Base-by-base conservation (phyloP, 371 early-diverging fungal genomes). In the Lichtheimia corymbifera region DNA sequence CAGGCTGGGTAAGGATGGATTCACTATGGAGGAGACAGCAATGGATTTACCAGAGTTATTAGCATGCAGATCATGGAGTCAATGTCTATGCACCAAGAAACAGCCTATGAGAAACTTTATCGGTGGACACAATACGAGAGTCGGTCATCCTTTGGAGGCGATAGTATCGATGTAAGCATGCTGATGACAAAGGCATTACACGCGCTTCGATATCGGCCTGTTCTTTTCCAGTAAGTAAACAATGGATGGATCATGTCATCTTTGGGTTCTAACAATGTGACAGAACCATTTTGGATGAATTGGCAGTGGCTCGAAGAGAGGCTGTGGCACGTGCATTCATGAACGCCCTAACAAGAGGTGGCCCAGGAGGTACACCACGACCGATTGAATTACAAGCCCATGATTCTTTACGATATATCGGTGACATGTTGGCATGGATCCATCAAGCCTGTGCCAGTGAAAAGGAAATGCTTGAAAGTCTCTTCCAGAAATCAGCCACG, bases 351-450 rank as follows among this genome's bases (percentile, higher is more conserved):
- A 91, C 91, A 1, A 74, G 87, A 42, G 96, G 96, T n/a, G 94
- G 93, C 1, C 93, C 91, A 11, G 85, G 87, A 30, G 94, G 94
- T 2, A 81, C 86, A 12, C 92, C 95, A 14, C 74, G 94, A 28
- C 96, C 97, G 0, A 95, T 96, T 53, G 97, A 97, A 65, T 63
- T 94, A 4, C 93, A 94, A 67, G 94, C 96, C 0, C 92, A 91
- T 51, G 97, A 97, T 65, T 91, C 96, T 2, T 67, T 91, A 58
- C 80, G 96, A 28, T 96, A 96, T 65, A 84, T 91, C 52, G 96
- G 97, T 11, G 98, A 96, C 62, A 95, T 96, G 92, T 73, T 97
- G 13, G 96, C 97, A 1, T 97, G 97, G 97, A 68, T 95, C 1
- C 98, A 97, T 80, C 96, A 96, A 75, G 88, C 94, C 0, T 84